These are phyloP conservation scores for Solanum bulbocastanum DNA, from an alignment of 257 asterid species.

Conservation along the genomic window DNA sequence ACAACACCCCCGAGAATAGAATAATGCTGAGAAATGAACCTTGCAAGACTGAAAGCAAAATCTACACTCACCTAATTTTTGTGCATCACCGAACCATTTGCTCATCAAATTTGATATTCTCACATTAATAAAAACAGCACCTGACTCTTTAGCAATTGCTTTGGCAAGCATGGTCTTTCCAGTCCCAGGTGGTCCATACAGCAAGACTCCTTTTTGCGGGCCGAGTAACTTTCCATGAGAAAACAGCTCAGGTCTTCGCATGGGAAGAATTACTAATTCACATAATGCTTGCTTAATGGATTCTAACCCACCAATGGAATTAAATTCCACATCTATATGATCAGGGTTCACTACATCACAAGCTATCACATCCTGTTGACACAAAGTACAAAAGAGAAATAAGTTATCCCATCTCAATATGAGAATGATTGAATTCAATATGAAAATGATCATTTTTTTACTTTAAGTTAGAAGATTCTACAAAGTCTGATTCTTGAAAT, in stretches of 20 bases:
- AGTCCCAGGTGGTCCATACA: conserved; percentile 96
- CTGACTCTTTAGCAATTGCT: conserved; percentile 95
- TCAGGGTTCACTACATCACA: conserved; percentile 92
- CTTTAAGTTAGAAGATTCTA: background rate
- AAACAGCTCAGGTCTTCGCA: conserved; percentile 84
- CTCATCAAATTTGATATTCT: conserved; percentile 87
- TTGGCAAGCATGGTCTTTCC: conserved; percentile 99
- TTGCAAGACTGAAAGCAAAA: background rate
- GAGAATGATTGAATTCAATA: background rate
- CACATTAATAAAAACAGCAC: conserved; percentile 84
- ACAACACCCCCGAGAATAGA: background rate
- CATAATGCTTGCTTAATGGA: conserved; percentile 58
- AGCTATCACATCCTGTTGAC: conserved; percentile 73
- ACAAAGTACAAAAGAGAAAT: background rate
- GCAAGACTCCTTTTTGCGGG: conserved; percentile 91
- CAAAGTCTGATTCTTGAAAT: background rate
- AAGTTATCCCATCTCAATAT: background rate
- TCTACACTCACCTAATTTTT: conserved; percentile 61
- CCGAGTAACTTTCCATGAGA: conserved; percentile 75
- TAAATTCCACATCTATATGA: conserved; percentile 70
- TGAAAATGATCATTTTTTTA: background rate
- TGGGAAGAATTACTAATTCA: conserved; percentile 84
- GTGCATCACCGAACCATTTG: conserved; percentile 99
- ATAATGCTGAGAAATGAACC: background rate
- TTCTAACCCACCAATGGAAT: conserved; percentile 84